Base-by-base conservation (phyloP, 2,329 filamentous ascomycete species). In the Monilinia fructicola region DNA sequence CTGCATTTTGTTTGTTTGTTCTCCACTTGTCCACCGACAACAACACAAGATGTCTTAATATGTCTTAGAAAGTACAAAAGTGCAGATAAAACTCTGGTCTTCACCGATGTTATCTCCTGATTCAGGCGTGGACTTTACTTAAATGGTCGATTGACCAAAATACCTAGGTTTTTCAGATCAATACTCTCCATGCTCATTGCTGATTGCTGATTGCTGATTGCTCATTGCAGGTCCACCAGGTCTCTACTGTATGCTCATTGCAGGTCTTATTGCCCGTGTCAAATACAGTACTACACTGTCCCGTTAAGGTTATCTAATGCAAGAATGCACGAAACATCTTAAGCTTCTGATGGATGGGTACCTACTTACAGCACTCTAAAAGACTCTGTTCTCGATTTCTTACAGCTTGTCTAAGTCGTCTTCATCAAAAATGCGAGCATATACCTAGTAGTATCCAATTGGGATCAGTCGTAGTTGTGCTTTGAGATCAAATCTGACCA, bases 11-110 rank as follows among this genome's bases (percentile, higher is more conserved):
- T 35, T n/a, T 23, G 28, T 23, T 60, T 60, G 35, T 60, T 60
- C 58, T 44, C 58, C 58, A 50, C 48, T 21, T 14, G 23, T 1
- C 11, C 10, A 38, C 28, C n/a, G 50, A 60, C 18, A 28, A 60
- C 58, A 60, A 60, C 58, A 60, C 58, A 23, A 60, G 48, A 59
- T 59, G 55, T 59, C 55, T 59, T 46, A 59, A 60, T 60, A 59
- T 59, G 55, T 59, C 55, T 59, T 46, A 59, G 40, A 59, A 35
- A 6, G 42, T 26, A 11, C 12, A 40, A 12, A 50, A 1, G 11
- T 9, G 48, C 42, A 48, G 42, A 48, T 11, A 31, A 48, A 60
- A 7, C 35, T n/a, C 23, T 2, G n/a, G 56, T 31, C 56, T 60
- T 48, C 56, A 48, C 56, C 56, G 56, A 60, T 60, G 35, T 48